Evolutionary conservation across 306 rosid genomes (phyloP).

Genomic region (Prunus mira): DNA sequence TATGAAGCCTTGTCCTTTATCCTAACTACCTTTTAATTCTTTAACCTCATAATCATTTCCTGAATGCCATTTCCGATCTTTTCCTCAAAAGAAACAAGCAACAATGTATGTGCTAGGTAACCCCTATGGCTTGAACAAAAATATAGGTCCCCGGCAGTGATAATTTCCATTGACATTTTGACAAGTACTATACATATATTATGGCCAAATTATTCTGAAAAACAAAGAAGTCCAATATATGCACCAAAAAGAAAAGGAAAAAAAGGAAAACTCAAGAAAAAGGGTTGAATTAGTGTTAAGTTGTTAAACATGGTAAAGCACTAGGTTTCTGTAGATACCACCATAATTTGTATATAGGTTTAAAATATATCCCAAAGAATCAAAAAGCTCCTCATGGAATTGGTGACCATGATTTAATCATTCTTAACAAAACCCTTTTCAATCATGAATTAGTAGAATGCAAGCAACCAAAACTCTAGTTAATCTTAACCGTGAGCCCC

Average conservation of each 20-base stretch:
- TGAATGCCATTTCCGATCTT: background rate
- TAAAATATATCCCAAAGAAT: constrained; percentile 4
- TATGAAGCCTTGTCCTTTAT: constrained; percentile 5
- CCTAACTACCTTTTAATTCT: constrained; percentile 1
- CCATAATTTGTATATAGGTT: background rate
- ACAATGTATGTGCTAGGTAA: background rate
- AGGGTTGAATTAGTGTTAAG: too few species aligned
- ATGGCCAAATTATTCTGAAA: too few species aligned
- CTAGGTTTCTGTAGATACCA: background rate
- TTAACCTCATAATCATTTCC: constrained; percentile 1
- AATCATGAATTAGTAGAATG: constrained; percentile 22
- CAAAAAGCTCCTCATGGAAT: background rate
- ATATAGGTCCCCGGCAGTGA: too few species aligned
- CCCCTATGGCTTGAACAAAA: background rate
- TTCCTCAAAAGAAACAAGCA: background rate
- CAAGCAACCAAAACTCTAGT: constrained; percentile 21
- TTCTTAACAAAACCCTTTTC: constrained; percentile 13
- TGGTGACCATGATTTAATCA: constrained; percentile 11
- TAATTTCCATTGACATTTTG: too few species aligned
- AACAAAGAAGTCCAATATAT: too few species aligned
- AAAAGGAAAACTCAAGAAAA: too few species aligned
- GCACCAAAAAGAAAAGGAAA: too few species aligned
- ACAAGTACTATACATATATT: too few species aligned
- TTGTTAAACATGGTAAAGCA: too few species aligned
- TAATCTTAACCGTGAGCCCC: background rate